Conservation (phyloP, 148 eudicot species). For the Persicaria tinctoria region DNA sequence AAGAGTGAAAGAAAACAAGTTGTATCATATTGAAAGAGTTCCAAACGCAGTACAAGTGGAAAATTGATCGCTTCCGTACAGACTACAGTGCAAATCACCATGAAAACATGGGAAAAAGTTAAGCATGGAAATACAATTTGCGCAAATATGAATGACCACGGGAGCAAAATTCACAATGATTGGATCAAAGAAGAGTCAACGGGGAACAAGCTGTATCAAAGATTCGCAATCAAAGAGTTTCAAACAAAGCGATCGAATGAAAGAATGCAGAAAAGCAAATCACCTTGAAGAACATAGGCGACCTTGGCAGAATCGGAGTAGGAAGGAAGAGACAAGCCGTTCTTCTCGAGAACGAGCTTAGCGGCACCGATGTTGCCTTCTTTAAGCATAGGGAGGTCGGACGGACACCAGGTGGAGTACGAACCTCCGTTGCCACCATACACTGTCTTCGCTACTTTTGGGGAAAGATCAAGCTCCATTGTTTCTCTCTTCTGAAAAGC, state of each 20-base stretch:
- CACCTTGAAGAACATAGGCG: slow-evolving; percentile 85
- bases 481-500: not conserved
- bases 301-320: slow-evolving; percentile 77
- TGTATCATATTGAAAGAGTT: not conserved
- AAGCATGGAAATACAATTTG: not conserved
- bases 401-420: slow-evolving; percentile 56
- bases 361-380: slow-evolving; percentile 69
- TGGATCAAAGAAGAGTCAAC: not conserved
- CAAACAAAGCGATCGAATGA: not conserved
- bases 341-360: slow-evolving; percentile 49
- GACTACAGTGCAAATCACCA: not conserved
- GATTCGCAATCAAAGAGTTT: not conserved
- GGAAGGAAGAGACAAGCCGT: slow-evolving; percentile 67
- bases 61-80: not conserved
- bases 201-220: not conserved
- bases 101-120: not conserved
- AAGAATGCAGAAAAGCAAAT: not conserved
- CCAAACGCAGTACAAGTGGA: not conserved
- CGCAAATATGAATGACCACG: not conserved
- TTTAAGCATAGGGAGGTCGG: slow-evolving; percentile 60
- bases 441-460: slow-evolving; percentile 36
- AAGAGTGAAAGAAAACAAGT: not conserved
- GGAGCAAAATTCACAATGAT: not conserved
- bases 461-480: slow-evolving; percentile 68
- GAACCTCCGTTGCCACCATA: slow-evolving; percentile 56